Conservation (phyloP, 139 green algal species). For the Mesotaenium endlicherianum region DNA sequence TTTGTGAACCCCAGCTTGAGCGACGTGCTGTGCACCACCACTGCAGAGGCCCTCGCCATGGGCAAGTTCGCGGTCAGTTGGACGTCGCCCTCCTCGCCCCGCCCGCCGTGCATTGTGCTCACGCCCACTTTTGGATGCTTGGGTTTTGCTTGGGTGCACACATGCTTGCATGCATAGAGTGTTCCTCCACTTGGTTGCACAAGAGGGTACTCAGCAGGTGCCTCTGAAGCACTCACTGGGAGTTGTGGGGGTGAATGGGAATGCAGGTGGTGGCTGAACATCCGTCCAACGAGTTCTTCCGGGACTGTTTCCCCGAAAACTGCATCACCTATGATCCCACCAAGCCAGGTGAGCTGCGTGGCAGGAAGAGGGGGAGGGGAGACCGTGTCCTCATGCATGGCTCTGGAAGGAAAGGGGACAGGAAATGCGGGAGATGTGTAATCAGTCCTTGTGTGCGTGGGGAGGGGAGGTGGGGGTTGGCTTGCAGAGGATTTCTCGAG, state of each 20-base stretch:
- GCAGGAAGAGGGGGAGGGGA: not conserved
- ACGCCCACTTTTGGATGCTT: no score
- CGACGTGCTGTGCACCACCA: slow-evolving; percentile 96
- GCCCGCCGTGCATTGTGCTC: no score
- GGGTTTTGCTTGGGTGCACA: no score
- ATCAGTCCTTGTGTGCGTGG: not conserved
- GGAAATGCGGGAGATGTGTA: not conserved
- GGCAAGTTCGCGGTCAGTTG: slow-evolving; percentile 90
- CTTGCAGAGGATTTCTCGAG: slow-evolving; percentile 24
- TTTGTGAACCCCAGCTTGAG: slow-evolving; percentile 92
- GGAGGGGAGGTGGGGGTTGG: not conserved
- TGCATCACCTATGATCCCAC: slow-evolving; percentile 26
- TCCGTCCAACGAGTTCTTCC: slow-evolving; percentile 44
- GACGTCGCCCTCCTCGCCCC: not conserved
- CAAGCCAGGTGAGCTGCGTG: not conserved
- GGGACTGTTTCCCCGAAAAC: slow-evolving; percentile 31
- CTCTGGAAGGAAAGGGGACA: not conserved
- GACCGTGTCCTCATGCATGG: not conserved
- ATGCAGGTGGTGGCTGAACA: slow-evolving; percentile 24
- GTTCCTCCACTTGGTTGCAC: no score
- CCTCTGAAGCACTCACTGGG: no score
- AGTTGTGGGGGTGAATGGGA: no score
- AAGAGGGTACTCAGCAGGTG: no score
- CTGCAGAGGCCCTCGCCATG: slow-evolving; percentile 95
- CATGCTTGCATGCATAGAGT: no score